Evolutionary conservation across 2,329 filamentous ascomycete genomes (phyloP).

Genomic region (Colletotrichum echinochloae): DNA sequence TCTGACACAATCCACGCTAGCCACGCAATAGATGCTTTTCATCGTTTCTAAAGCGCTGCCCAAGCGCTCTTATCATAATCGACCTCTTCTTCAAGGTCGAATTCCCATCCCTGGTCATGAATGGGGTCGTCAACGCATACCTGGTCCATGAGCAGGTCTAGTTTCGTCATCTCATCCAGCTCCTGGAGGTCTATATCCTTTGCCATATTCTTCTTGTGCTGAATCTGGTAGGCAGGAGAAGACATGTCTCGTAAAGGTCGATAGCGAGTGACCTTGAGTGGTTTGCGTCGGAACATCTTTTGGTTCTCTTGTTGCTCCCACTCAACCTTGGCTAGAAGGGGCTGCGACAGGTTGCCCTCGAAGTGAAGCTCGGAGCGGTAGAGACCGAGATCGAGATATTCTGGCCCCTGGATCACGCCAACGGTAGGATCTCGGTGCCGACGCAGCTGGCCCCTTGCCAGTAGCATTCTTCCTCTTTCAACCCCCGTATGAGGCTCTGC

Average conservation of each 20-base stretch:
- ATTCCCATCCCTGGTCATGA: constrained; percentile 50
- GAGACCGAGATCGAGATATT: constrained; percentile 60
- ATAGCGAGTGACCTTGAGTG: constrained; percentile 28
- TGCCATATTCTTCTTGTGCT: constrained; percentile 46
- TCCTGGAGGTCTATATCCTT: constrained; percentile 47
- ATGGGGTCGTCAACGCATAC: constrained; percentile 46
- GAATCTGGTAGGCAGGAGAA: neutral
- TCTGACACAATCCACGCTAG: neutral
- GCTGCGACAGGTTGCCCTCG: constrained; percentile 55
- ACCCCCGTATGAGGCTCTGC: constrained; percentile 45
- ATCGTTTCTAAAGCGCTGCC: neutral
- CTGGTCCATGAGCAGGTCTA: constrained; percentile 42
- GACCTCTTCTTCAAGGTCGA: constrained; percentile 48
- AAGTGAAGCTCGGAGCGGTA: constrained; percentile 63
- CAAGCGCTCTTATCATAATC: constrained; percentile 6
- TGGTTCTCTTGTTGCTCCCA: constrained; percentile 57
- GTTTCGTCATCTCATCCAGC: constrained; percentile 42
- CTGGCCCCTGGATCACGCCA: constrained; percentile 67
- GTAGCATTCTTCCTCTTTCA: constrained; percentile 47
- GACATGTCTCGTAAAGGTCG: constrained; percentile 22
- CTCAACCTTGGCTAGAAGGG: constrained; percentile 59
- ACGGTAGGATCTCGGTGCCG: constrained; percentile 60
- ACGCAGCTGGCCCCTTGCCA: constrained; percentile 56
- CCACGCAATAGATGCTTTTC: neutral
- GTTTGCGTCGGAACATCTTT: constrained; percentile 41